Evolutionary conservation across 2,329 filamentous ascomycete species (phyloP).

Genomic region (Neopestalotiopsis clavispora): DNA sequence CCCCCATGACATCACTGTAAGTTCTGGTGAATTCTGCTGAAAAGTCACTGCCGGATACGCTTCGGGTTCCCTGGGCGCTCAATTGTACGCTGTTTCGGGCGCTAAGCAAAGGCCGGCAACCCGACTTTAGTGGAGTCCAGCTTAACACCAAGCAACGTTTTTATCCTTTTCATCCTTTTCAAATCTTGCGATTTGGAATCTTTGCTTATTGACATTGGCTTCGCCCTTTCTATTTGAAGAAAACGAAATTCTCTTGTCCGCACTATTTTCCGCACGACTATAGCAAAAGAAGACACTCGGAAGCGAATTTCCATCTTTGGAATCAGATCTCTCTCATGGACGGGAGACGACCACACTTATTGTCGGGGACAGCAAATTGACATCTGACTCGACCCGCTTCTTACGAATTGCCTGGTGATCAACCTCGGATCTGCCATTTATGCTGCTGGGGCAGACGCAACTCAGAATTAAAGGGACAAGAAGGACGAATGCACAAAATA

Average conservation of each 20-base stretch:
- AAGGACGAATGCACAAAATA: too few relatives aligned
- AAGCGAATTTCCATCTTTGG: background rate
- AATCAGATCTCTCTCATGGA: background rate
- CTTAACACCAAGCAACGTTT: background rate
- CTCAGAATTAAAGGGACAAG: too few relatives aligned
- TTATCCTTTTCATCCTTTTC: background rate
- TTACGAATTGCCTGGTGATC: too few relatives aligned
- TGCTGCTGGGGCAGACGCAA: too few relatives aligned
- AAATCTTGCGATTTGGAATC: background rate
- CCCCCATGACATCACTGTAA: background rate
- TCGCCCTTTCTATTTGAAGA: background rate
- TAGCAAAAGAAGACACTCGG: background rate
- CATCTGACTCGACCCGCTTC: background rate
- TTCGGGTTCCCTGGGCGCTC: background rate
- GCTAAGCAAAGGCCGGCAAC: background rate
- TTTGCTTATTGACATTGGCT: background rate
- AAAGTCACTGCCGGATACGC: background rate
- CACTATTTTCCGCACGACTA: background rate
- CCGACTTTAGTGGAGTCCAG: background rate
- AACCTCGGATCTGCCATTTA: too few relatives aligned
- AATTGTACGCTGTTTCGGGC: background rate
- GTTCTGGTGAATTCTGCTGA: background rate
- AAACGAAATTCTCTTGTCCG: background rate
- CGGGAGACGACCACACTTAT: background rate
- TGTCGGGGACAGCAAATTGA: background rate